Evolutionary conservation across 2,329 filamentous ascomycete species (phyloP).

Genomic region (Penicillium hesseltinei): DNA sequence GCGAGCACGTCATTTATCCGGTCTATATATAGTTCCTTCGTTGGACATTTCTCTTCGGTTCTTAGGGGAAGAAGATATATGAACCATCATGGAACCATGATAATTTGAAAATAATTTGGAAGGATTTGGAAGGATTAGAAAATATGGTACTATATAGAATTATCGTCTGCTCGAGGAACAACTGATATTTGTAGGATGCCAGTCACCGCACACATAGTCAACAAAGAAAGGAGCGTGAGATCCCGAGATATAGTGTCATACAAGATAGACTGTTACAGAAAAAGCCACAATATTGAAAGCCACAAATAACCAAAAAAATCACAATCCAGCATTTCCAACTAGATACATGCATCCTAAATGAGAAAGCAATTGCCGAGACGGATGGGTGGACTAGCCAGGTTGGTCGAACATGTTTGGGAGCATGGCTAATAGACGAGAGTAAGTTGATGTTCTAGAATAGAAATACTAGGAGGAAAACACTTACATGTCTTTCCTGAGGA

Average conservation of each 20-base stretch:
- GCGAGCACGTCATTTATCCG: too few species aligned
- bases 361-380: neutral
- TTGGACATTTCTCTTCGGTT: neutral
- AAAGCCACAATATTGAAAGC: neutral
- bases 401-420: neutral
- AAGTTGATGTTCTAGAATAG: neutral
- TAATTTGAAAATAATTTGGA: too few species aligned
- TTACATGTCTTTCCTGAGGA: neutral
- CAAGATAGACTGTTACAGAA: neutral
- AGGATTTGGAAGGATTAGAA: too few species aligned
- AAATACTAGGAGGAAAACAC: neutral
- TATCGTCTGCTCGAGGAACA: neutral
- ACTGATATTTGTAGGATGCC: neutral
- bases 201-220: neutral
- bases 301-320: neutral
- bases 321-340: too few species aligned
- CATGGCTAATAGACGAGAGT: neutral
- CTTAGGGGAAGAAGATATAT: neutral
- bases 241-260: neutral
- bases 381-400: neutral
- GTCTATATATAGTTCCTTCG: neutral
- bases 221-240: neutral
- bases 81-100: too few species aligned
- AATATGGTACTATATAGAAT: too few species aligned
- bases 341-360: neutral